These are phyloP conservation scores for Isabelozyma pseudorhagii DNA, from an alignment of 805 yeast species.

Conservation along the genomic window DNA sequence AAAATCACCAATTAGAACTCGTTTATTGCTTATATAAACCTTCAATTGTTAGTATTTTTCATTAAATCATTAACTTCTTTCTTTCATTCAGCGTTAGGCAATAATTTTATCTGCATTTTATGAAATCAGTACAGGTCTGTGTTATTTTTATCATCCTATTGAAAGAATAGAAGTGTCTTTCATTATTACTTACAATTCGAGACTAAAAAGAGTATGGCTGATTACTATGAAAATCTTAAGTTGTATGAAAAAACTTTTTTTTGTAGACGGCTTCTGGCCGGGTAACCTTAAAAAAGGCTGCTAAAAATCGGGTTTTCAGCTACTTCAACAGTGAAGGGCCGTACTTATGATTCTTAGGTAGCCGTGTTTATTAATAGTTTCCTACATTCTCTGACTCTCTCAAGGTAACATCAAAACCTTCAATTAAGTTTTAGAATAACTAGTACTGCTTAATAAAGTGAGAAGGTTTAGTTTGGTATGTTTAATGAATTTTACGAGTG, in stretches of 20 bases:
- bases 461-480: too few species aligned
- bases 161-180: not conserved
- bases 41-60: not conserved
- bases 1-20: not conserved
- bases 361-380: too few species aligned
- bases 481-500: too few species aligned
- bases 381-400: too few species aligned
- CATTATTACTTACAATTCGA: not conserved
- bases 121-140: slow-evolving; percentile 59
- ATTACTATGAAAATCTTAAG: too few species aligned
- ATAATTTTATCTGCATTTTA: slow-evolving; percentile 28
- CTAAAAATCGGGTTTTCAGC: not conserved
- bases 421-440: too few species aligned
- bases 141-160: slow-evolving; percentile 32
- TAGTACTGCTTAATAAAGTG: not conserved
- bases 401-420: too few species aligned
- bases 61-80: not conserved
- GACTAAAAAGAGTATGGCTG: not conserved
- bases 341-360: too few species aligned
- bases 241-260: not conserved
- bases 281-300: not conserved
- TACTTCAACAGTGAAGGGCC: not conserved
- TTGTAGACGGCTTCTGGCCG: not conserved
- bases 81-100: slow-evolving; percentile 22
- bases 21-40: not conserved